Percentiles rank a stretch among this genome's conserved stretches.
phyloP scores from a whole-genome alignment of 192 early-diverging fungal species.

The Podila epigama region DNA sequence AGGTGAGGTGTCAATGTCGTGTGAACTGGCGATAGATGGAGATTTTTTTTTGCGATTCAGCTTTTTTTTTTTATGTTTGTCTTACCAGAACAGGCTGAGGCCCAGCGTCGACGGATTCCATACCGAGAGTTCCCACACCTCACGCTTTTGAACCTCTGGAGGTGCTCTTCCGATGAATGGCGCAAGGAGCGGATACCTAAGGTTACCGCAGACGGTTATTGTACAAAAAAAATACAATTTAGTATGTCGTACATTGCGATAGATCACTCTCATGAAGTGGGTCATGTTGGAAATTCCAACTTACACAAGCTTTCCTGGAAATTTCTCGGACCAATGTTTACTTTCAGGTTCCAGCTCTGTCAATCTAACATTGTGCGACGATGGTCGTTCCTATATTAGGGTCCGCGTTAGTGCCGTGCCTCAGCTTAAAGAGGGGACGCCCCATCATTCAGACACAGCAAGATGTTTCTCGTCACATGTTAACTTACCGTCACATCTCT shows the following conservation, averaged over 20 bases:
- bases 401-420: neutral
- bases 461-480: too few species aligned
- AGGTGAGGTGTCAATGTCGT: neutral
- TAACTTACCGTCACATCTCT: neutral
- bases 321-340: slow-evolving; percentile 19
- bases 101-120: slow-evolving; percentile 42
- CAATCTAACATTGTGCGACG: slow-evolving; percentile 9
- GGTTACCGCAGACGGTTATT: too few species aligned
- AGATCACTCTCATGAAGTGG: neutral
- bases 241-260: neutral
- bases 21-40: too few species aligned
- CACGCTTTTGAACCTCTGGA: slow-evolving; percentile 10
- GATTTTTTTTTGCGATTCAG: too few species aligned
- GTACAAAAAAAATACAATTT: too few species aligned
- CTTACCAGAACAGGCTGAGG: slow-evolving; percentile 43
- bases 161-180: slow-evolving; percentile 12
- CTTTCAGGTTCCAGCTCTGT: slow-evolving; percentile 20
- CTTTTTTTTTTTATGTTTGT: too few species aligned
- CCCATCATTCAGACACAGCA: neutral
- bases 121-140: slow-evolving; percentile 40
- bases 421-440: neutral
- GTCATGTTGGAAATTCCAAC: neutral
- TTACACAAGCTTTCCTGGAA: slow-evolving; percentile 36
- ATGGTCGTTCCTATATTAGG: slow-evolving; percentile 9
- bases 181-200: slow-evolving; percentile 22